Evolutionary conservation across 345 rosid species (phyloP).

Genomic region (Microthlaspi erraticum): DNA sequence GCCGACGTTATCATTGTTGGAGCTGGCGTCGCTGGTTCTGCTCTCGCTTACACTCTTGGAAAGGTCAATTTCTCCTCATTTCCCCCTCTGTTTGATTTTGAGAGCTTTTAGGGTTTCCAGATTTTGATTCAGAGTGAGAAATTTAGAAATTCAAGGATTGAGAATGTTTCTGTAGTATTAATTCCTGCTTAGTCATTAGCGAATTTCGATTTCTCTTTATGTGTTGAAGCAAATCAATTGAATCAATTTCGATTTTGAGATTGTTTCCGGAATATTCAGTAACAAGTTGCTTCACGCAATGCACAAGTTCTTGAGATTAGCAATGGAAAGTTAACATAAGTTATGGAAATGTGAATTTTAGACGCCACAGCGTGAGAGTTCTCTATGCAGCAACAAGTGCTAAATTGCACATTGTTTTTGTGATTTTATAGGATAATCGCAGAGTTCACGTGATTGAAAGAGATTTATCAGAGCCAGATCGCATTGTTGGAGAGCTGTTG

Average conservation of each 20-base stretch:
- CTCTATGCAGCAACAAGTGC: not conserved
- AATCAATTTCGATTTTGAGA: not conserved
- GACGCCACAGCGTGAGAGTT: not conserved
- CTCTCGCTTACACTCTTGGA: constrained; percentile 72
- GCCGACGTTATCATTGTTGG: constrained; percentile 71
- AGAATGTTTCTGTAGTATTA: not conserved
- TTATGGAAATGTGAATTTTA: not conserved
- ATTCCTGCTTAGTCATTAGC: not conserved
- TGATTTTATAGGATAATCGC: constrained; percentile 59
- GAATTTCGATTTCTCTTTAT: not conserved
- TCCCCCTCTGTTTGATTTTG: constrained; percentile 20
- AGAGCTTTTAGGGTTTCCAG: not conserved
- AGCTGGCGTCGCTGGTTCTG: constrained; percentile 79
- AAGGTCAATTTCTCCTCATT: constrained; percentile 50
- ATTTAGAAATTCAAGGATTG: not conserved
- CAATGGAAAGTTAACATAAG: constrained; percentile 7
- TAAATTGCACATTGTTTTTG: not conserved
- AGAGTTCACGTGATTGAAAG: constrained; percentile 72
- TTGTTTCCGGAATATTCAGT: not conserved
- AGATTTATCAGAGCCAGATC: constrained; percentile 72
- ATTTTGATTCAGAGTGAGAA: not conserved
- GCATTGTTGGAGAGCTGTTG: constrained; percentile 76
- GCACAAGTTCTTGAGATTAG: not conserved
- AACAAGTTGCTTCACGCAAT: not conserved
- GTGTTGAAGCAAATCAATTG: not conserved